Evolutionary conservation across 2,329 filamentous ascomycete genomes (phyloP), one percentile per base, ranked within the genome.

Genomic region (Aspergillus arachidicola): DNA sequence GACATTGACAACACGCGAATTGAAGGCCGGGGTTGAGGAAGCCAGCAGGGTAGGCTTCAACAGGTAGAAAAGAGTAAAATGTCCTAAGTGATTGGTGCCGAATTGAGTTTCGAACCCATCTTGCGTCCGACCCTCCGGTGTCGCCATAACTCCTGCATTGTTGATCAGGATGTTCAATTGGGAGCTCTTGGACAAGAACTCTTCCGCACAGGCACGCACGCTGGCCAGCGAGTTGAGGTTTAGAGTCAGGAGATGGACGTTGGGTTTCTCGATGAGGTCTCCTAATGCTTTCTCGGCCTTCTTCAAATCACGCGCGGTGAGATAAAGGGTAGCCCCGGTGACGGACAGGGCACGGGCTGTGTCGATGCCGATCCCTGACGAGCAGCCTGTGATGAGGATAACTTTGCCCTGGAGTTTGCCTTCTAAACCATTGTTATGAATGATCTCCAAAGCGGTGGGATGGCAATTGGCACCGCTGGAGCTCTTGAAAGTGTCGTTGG

Each of bases 41-140:
- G 65, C 61, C 10, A 73, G 32, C 3, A 72, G 53, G 6, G 60
- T 51, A 0, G 61, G 57, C 43, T 81, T 81, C 16, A 87, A 75
- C 2, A 86, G 78, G 21, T 83, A 75, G 61, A 84, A 83, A 9
- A 87, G 76, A 0, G 86, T 75, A 73, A 87, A 87, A 67, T 85
- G 82, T 1, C 74, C 77, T 1, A 87, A 72, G 66, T 87, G 80
- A 69, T 87, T 86, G 1, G 79, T 82, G 23, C 78, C 84, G 58
- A 87, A 82, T 59, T 87, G 84, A 0, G 72, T 69, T 68, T 87
- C 85, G 65, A 81, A 80, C 1, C 66, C 66, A 28, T 65, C 62
- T 16, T 60, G 80, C 78, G 70, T 85, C 77, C 63, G 70, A 76
- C 70, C 71, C 32, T 69, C 65, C 2, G 65, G 69, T 6, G 64